Base-by-base conservation (phyloP, 768 basidiomycete genomes). In the Tylopilus sp. region DNA sequence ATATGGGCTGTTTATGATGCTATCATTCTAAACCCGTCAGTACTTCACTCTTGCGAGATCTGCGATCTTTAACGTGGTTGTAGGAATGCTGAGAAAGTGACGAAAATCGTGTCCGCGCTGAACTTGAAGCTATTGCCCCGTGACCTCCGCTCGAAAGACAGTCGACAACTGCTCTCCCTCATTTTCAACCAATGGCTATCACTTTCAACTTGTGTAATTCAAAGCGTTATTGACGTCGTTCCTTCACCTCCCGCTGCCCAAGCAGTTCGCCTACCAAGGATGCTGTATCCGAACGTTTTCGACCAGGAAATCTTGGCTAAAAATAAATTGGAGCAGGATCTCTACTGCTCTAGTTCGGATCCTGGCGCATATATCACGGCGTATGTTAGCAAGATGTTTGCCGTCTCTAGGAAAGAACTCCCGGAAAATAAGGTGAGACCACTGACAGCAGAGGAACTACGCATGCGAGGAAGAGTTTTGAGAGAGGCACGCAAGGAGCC, bases 321-420 rank as follows among this genome's bases (percentile, higher is more conserved):
- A 62, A 89, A 86, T 67, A 86, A 86, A 61, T 74, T 96, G n/a
- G 95, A 99, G 64, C 73, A 76, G 55, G 89, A 90, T 54, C 74
- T 98, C 16, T 98, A 86, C 71, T 68, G 79, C 0, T 90, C 93
- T 38, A 82, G 83, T 48, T 78, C 80, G 2, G 75, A 63, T 2
- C 58, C 79, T 2, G 76, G 77, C 7, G 85, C 87, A 0, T 82
- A 72, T 52, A 76, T 93, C 13, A 82, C 86, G 16, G 96, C 87
- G 7, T 97, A 94, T 69, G 89, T 98, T 43, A 96, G 92, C 78
- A 99, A 98, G 71, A 99, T 98, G 96, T 98, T 98, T 64, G 93
- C 94, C 1, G 87, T 98, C 0, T 72, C 84, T n/a, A 72, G 70
- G 21, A 81, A 81, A 50, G 88, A 94, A 44, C 74, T 99, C 22